A percentile compares a stretch with the other conserved stretches of the same genome.
phyloP scores from a whole-genome alignment of 2,329 filamentous ascomycete genomes.

The Apiospora saccharicola region DNA sequence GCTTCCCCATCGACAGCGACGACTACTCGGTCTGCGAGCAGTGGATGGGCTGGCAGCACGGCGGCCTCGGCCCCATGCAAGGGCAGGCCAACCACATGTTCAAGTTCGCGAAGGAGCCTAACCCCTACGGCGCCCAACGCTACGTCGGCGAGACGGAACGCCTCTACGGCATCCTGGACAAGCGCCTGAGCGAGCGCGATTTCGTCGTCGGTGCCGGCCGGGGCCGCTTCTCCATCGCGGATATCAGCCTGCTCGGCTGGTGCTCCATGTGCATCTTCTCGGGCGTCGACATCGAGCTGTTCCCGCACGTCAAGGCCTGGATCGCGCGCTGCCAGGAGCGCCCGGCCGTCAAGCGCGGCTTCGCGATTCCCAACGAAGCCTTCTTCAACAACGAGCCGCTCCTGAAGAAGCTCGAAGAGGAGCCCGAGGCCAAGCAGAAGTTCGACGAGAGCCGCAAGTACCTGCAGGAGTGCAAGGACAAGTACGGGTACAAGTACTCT shows the following conservation, averaged over 20 bases:
- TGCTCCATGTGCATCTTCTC: conserved; percentile 64
- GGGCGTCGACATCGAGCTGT: conserved; percentile 68
- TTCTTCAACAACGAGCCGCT: conserved; percentile 49
- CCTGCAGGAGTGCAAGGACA: conserved; percentile 51
- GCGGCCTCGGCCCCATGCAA: conserved; percentile 76
- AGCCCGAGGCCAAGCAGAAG: conserved; percentile 56
- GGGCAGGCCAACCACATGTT: conserved; percentile 80
- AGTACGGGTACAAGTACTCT: conserved; percentile 56
- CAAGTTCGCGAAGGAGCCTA: conserved; percentile 71
- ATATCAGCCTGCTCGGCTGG: conserved; percentile 79
- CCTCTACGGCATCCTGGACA: conserved; percentile 76
- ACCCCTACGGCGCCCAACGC: conserved; percentile 74
- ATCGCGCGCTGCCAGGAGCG: conserved; percentile 66
- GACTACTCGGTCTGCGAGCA: conserved; percentile 56
- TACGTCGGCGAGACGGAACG: conserved; percentile 80
- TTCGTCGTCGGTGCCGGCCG: conserved; percentile 59
- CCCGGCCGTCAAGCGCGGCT: conserved; percentile 68
- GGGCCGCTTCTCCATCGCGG: conserved; percentile 70
- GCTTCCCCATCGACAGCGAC: conserved; percentile 56
- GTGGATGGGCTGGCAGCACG: conserved; percentile 77
- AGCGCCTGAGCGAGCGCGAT: conserved; percentile 62
- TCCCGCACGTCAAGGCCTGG: conserved; percentile 73
- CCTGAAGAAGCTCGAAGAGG: conserved; percentile 50
- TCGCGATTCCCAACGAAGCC: conserved; percentile 62
- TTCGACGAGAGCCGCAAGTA: conserved; percentile 44